Conservation (phyloP, 305 asterid species). For the Withania somnifera region DNA sequence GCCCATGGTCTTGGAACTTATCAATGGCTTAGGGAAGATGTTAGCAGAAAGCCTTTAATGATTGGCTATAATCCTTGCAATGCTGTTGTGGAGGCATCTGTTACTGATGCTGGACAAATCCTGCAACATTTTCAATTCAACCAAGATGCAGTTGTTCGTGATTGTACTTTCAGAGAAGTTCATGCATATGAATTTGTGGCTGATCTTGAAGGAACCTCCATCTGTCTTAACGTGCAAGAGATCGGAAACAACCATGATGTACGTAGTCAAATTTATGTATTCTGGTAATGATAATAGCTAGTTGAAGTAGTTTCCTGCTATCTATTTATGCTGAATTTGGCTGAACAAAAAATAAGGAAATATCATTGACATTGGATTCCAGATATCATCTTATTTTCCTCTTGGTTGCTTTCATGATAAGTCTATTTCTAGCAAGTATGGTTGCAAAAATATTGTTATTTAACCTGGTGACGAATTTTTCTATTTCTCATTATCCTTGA, state of each 20-base stretch:
- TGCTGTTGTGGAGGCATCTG: slow-evolving; percentile 52
- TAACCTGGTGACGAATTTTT: background rate
- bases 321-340: background rate
- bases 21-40: slow-evolving; percentile 81
- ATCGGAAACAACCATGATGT: slow-evolving; percentile 56
- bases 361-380: background rate
- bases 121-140: slow-evolving; percentile 53
- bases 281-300: background rate
- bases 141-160: slow-evolving; percentile 34
- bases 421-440: background rate
- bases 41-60: slow-evolving; percentile 37
- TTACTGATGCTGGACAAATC: slow-evolving; percentile 50
- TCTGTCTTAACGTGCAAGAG: slow-evolving; percentile 54
- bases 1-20: slow-evolving; percentile 97
- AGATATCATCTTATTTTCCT: background rate
- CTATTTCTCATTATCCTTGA: background rate
- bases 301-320: background rate
- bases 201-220: slow-evolving; percentile 36
- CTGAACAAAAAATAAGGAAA: background rate
- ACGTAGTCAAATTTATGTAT: slow-evolving; percentile 14
- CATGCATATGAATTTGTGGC: slow-evolving; percentile 43
- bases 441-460: background rate
- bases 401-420: background rate
- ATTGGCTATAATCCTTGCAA: slow-evolving; percentile 28
- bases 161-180: slow-evolving; percentile 28